A percentile compares a stretch with the other conserved stretches of the same genome.
phyloP scores from a whole-genome alignment of 1,284 basidiomycete genomes.

The Cryptococcus floricola region DNA sequence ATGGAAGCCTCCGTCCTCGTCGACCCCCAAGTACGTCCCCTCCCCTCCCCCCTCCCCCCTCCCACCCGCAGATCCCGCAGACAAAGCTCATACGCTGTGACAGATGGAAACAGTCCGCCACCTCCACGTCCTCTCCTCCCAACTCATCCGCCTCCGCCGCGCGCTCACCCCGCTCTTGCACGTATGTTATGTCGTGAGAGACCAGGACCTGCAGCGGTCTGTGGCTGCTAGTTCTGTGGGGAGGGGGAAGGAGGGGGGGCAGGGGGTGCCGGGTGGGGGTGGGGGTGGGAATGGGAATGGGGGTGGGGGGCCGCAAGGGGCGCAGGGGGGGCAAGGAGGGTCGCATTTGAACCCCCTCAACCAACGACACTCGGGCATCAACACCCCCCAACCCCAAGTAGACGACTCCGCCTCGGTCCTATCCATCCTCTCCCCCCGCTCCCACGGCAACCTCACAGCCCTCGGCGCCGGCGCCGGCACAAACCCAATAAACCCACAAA shows the following conservation, averaged over 20 bases:
- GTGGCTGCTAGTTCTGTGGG: conserved; percentile 32
- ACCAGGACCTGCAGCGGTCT: conserved; percentile 44
- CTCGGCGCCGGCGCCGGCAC: background rate
- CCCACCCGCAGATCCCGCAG: too few relatives aligned
- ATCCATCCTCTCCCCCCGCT: background rate
- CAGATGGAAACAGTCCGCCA: conserved; percentile 48
- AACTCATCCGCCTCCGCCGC: conserved; percentile 45
- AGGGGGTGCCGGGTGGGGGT: background rate
- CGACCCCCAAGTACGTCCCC: conserved; percentile 29
- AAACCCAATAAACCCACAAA: background rate
- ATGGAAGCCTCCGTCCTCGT: conserved; percentile 47
- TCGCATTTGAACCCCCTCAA: too few relatives aligned
- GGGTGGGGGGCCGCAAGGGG: background rate
- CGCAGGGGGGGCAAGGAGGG: background rate
- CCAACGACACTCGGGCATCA: too few relatives aligned
- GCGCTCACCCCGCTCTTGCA: conserved; percentile 43
- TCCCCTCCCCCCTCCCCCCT: background rate
- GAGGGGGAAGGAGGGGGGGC: background rate
- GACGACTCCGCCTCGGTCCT: background rate
- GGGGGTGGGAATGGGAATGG: conserved; percentile 3
- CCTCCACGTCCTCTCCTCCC: conserved; percentile 47
- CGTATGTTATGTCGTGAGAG: conserved; percentile 44
- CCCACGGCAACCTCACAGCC: background rate
- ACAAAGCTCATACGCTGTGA: background rate
- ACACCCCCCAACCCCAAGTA: background rate